Evolutionary conservation across 345 rosid species (phyloP).

Genomic region (Excoecaria agallocha): DNA sequence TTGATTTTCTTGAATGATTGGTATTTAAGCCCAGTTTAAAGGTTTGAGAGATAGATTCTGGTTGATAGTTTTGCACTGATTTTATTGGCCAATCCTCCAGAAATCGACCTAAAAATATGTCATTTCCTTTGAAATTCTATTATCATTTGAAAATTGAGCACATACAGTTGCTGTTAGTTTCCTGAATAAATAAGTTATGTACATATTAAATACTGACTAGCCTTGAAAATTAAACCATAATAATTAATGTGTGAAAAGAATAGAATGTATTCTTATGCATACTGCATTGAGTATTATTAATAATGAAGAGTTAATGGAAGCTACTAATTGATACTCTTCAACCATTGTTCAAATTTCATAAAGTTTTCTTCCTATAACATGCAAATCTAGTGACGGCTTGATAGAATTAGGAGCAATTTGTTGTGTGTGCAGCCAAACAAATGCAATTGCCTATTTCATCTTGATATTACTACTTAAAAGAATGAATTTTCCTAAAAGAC

Average conservation of each 20-base stretch:
- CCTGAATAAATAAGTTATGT: neutral
- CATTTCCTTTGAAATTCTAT: neutral
- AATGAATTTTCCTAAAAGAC: constrained; percentile 18
- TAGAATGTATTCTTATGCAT: neutral
- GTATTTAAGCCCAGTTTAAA: neutral
- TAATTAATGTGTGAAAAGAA: neutral
- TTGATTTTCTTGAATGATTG: neutral
- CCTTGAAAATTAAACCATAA: neutral
- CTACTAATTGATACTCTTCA: neutral
- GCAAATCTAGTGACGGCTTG: neutral
- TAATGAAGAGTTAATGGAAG: neutral
- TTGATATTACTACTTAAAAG: constrained; percentile 4
- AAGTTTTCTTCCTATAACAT: neutral
- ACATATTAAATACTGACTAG: no score
- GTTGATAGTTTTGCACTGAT: neutral
- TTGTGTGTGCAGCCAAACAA: neutral
- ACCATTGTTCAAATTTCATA: neutral
- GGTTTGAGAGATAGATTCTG: neutral
- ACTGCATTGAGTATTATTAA: neutral
- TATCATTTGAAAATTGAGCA: neutral
- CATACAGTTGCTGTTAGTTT: neutral
- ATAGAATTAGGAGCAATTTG: neutral
- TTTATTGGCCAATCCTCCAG: neutral
- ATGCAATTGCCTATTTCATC: constrained; percentile 1
- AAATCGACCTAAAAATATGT: neutral